phyloP scores from a whole-genome alignment of 2,329 filamentous ascomycete genomes.

The Aspergillus floridensis region DNA sequence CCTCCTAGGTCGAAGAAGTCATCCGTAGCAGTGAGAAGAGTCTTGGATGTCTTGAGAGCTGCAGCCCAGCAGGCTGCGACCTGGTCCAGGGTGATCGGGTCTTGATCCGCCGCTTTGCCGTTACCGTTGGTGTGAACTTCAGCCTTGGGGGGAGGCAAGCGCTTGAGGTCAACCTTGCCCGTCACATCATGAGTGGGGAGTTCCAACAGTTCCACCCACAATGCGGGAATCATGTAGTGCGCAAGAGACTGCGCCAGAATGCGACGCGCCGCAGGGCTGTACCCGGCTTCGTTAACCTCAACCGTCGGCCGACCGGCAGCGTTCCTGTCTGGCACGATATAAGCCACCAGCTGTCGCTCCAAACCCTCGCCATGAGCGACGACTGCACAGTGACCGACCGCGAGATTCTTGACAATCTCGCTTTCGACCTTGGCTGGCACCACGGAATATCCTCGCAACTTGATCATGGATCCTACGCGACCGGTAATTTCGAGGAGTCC shows the following conservation, averaged over 20 bases:
- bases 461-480: conserved; percentile 76
- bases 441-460: conserved; percentile 74
- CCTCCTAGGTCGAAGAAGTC: conserved; percentile 81
- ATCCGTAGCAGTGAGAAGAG: conserved; percentile 64
- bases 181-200: conserved; percentile 76
- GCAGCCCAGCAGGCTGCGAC: conserved; percentile 71
- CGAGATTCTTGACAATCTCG: conserved; percentile 66
- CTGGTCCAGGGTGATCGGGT: conserved; percentile 64
- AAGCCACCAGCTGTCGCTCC: conserved; percentile 72
- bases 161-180: conserved; percentile 73
- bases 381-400: conserved; percentile 69
- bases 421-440: conserved; percentile 75
- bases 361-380: conserved; percentile 72
- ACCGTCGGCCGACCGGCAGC: conserved; percentile 58
- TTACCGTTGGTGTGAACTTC: conserved; percentile 46
- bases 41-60: conserved; percentile 63
- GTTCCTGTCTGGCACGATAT: conserved; percentile 64
- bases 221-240: conserved; percentile 77
- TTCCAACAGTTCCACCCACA: conserved; percentile 71
- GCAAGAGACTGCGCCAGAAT: conserved; percentile 66
- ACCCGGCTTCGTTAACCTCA: conserved; percentile 67
- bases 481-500: conserved; percentile 73
- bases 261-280: conserved; percentile 67
- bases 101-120: conserved; percentile 52
- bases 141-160: conserved; percentile 63